Evolutionary conservation across 306 rosid species (phyloP).

Genomic region (Vigna unguiculata): DNA sequence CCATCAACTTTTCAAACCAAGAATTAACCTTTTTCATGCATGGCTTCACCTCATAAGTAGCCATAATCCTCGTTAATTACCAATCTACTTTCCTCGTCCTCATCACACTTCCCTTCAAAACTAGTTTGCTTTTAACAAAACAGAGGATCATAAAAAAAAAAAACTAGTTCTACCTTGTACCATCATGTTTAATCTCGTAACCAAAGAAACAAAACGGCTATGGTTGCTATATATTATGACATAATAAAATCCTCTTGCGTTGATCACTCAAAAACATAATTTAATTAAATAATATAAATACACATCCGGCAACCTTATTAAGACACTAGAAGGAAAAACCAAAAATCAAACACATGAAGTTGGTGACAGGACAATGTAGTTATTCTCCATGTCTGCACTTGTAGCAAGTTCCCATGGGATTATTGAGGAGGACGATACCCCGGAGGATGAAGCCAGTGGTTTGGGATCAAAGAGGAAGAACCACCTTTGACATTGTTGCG

Average conservation of each 20-base stretch:
- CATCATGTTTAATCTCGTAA: slow-evolving; percentile 36
- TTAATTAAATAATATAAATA: slow-evolving; percentile 1
- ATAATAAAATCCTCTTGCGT: slow-evolving; percentile 24
- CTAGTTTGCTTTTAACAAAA: background rate
- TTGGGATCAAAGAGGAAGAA: slow-evolving; percentile 43
- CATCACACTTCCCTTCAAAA: too few relatives aligned
- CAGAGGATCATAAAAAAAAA: background rate
- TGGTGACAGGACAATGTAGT: background rate
- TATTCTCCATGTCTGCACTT: background rate
- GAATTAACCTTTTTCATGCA: slow-evolving; percentile 26
- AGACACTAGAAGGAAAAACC: slow-evolving; percentile 12
- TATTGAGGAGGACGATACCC: slow-evolving; percentile 49
- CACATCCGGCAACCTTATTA: background rate
- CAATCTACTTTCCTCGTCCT: too few relatives aligned
- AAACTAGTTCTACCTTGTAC: slow-evolving; percentile 4
- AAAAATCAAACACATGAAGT: background rate
- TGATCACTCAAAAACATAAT: background rate
- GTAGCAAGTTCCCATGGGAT: background rate
- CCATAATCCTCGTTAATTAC: slow-evolving; percentile 8
- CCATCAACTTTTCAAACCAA: slow-evolving; percentile 40
- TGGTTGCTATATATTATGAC: background rate
- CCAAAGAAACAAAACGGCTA: slow-evolving; percentile 13
- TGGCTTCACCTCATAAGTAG: slow-evolving; percentile 20
- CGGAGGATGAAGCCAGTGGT: slow-evolving; percentile 49
- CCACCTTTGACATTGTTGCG: slow-evolving; percentile 33